Percentiles rank a stretch among this genome's conserved stretches.
Evolutionary conservation across 2,329 filamentous ascomycete genomes (phyloP).

Genomic region (Biscogniauxia mediterranea): DNA sequence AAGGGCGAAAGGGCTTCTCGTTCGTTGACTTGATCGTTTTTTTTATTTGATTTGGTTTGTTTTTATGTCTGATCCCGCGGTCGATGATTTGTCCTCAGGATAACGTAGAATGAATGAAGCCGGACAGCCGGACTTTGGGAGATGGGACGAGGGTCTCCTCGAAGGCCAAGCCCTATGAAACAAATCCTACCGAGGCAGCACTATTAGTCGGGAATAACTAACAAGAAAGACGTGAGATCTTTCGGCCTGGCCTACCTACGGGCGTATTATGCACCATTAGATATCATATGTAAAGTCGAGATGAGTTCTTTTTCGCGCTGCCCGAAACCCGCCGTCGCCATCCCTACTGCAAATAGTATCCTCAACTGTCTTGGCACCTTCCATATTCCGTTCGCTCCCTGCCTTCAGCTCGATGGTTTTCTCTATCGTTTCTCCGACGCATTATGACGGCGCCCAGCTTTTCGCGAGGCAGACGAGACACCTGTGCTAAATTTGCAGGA

Average conservation of each 20-base stretch:
- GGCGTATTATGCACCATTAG: background rate
- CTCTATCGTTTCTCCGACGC: background rate
- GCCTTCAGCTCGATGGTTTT: background rate
- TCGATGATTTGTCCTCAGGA: background rate
- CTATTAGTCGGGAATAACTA: background rate
- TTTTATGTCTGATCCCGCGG: background rate
- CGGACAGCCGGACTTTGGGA: background rate
- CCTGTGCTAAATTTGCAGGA: background rate
- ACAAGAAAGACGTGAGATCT: background rate
- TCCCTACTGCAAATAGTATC: background rate
- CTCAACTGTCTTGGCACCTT: background rate
- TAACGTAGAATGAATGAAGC: background rate
- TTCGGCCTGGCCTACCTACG: background rate
- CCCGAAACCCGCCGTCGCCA: background rate
- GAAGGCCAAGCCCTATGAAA: background rate
- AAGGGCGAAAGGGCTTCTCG: no score
- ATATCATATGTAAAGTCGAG: background rate
- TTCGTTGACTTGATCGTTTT: no score
- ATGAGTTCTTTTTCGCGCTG: background rate
- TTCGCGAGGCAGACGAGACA: background rate
- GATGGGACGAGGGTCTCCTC: background rate
- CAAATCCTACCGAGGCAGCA: background rate
- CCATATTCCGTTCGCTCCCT: background rate
- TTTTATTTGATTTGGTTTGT: background rate
- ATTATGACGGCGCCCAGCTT: background rate